These are phyloP conservation scores for Cyberlindnera amylophila DNA, from an alignment of 805 yeast species.

Conservation along the genomic window DNA sequence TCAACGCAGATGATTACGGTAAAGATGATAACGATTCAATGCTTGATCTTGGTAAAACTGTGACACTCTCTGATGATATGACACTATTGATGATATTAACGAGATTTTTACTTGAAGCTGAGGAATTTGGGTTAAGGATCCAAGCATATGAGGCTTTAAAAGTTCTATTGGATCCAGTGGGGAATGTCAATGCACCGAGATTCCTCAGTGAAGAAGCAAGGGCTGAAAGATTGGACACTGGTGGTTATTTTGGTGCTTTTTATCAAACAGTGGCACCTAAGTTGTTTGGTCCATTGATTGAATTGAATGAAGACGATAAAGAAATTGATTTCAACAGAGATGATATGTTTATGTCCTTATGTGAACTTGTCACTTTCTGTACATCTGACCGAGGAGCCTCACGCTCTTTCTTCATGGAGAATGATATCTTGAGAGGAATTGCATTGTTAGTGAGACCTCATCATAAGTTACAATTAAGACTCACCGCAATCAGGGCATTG, in stretches of 20 bases:
- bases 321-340: conserved; percentile 30
- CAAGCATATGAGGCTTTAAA: conserved; percentile 84
- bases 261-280: conserved; percentile 59
- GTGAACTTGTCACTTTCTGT: conserved; percentile 70
- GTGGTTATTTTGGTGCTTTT: conserved; percentile 52
- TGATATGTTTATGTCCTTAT: conserved; percentile 49
- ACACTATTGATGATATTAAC: conserved; percentile 53
- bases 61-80: conserved; percentile 49
- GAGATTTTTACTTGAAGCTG: conserved; percentile 57
- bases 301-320: conserved; percentile 5
- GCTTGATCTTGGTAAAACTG: conserved; percentile 3
- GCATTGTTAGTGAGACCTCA: conserved; percentile 40
- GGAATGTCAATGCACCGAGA: conserved; percentile 17
- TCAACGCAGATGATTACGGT: conserved; percentile 12
- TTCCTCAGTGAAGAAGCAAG: conserved; percentile 24
- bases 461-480: conserved; percentile 46
- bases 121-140: conserved; percentile 66
- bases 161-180: conserved; percentile 54
- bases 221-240: conserved; percentile 31
- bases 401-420: conserved; percentile 59
- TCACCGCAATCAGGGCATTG: conserved; percentile 68
- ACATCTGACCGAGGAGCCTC: conserved; percentile 50
- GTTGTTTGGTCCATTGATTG: conserved; percentile 47
- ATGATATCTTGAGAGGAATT: conserved; percentile 54
- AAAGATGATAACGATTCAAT: conserved; percentile 6